A percentile compares a stretch with the other conserved stretches of the same genome.
Evolutionary conservation across 768 basidiomycete species (phyloP).

Genomic region (Lepiota venenata): DNA sequence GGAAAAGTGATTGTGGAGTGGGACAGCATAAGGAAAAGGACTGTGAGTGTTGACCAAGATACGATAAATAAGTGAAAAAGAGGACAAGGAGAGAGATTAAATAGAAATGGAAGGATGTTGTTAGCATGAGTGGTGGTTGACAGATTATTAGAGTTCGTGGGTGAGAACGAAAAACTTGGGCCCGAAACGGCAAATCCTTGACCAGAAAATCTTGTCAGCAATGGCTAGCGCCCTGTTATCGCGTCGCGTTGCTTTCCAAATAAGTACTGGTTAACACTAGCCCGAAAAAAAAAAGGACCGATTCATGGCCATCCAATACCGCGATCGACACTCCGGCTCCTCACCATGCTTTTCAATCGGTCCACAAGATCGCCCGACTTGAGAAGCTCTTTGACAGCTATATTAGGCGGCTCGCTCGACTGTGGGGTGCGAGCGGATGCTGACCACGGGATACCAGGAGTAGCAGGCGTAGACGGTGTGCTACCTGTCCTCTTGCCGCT

Average conservation of each 20-base stretch:
- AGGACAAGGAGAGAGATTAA: not conserved
- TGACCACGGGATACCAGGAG: conserved; percentile 10
- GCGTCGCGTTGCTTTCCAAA: not conserved
- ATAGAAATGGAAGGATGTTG: not conserved
- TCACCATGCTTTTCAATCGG: conserved; percentile 12
- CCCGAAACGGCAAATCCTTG: no score
- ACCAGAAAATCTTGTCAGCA: no score
- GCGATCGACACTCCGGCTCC: conserved; percentile 20
- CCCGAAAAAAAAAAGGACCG: not conserved
- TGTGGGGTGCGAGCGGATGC: not conserved
- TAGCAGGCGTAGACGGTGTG: conserved; percentile 13
- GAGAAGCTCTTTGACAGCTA: conserved; percentile 8
- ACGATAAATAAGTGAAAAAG: not conserved
- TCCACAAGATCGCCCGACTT: not conserved
- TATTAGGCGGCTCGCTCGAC: conserved; percentile 6
- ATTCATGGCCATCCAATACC: conserved; percentile 7
- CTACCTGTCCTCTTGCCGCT: conserved; percentile 15
- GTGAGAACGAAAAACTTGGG: not conserved
- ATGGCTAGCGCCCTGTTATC: not conserved
- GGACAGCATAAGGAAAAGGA: not conserved
- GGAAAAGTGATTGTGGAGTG: not conserved
- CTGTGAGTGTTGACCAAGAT: not conserved
- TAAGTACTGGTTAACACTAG: not conserved
- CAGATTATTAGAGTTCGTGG: no score
- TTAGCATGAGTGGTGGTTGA: no score